Evolutionary conservation across 129 eudicot species (phyloP).

Genomic region (Helianthus annuus): HanXRQr2.0-SUNRISE NC_035449.2:1292125-1292624

Average conservation of each 20-base stretch:
- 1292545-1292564: conserved; percentile 95
- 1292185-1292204: too few relatives aligned
- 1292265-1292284: conserved; percentile 98
- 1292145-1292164: too few relatives aligned
- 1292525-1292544: conserved; percentile 93
- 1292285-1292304: conserved; percentile 81
- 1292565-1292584: conserved; percentile 78
- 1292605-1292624: conserved; percentile 86
- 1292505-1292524: not conserved
- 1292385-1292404: conserved; percentile 85
- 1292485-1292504: not conserved
- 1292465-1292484: not conserved
- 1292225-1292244: not conserved
- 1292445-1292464: not conserved
- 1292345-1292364: conserved; percentile 99
- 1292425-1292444: not conserved
- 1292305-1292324: conserved; percentile 88
- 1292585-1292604: conserved; percentile 93
- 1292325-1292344: conserved; percentile 90
- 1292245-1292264: conserved; percentile 75
- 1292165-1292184: too few relatives aligned
- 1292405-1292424: conserved; percentile 64
- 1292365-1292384: conserved; percentile 87
- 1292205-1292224: not conserved
- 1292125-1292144: too few relatives aligned